phyloP scores from a whole-genome alignment of 2,329 filamentous ascomycete genomes.

The Cryphonectria nitschkei region DNA sequence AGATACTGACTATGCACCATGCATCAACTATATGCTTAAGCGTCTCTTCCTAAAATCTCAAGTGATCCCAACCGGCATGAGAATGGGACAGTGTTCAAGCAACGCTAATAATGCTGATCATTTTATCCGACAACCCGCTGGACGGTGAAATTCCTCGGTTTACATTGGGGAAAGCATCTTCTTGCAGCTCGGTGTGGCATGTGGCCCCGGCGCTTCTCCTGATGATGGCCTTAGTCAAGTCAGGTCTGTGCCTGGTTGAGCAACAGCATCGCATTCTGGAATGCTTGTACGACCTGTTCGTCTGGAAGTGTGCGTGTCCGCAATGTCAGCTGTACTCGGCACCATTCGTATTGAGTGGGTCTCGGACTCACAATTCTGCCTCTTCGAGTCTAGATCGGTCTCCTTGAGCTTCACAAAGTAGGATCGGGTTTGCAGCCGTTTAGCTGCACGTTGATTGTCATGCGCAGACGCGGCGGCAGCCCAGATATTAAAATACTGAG shows the following conservation, averaged over 20 bases:
- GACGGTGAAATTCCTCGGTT: background rate
- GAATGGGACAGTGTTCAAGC: background rate
- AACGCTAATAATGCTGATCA: background rate
- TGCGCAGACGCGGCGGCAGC: conserved; percentile 70
- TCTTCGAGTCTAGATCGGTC: conserved; percentile 70
- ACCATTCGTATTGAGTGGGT: background rate
- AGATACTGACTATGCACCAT: background rate
- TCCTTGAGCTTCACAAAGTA: conserved; percentile 77
- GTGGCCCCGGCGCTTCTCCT: background rate
- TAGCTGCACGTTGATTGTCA: conserved; percentile 77
- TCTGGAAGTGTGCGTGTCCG: conserved; percentile 44
- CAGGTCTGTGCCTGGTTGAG: conserved; percentile 40
- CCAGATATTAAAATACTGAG: conserved; percentile 80
- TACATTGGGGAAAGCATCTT: background rate
- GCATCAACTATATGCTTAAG: background rate
- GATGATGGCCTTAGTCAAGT: background rate
- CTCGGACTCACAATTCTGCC: conserved; percentile 72
- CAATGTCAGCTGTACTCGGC: conserved; percentile 12
- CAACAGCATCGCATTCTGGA: conserved; percentile 64
- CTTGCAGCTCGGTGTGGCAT: background rate
- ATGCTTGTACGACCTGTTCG: conserved; percentile 63
- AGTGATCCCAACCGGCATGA: background rate
- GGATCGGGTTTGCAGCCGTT: conserved; percentile 80
- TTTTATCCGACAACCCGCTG: background rate
- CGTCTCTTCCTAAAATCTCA: background rate